phyloP scores from a whole-genome alignment of 352 stramenopile species.

The Globisporangium cystogenes region DNA sequence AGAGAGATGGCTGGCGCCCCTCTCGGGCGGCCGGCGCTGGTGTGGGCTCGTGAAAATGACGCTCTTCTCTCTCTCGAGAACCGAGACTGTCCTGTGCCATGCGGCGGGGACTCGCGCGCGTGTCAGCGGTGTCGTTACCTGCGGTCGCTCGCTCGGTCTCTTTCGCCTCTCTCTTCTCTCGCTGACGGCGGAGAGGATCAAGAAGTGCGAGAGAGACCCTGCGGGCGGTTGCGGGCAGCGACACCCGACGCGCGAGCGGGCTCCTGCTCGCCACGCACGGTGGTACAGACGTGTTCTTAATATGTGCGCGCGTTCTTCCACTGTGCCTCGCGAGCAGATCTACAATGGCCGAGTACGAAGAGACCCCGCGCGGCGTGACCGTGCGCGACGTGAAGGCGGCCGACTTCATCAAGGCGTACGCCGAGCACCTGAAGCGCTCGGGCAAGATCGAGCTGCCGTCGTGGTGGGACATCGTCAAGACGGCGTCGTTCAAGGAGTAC shows the following conservation, averaged over 20 bases:
- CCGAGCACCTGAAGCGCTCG: conserved; percentile 98
- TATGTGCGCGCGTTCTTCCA: conserved; percentile 15
- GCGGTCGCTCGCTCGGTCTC: background rate
- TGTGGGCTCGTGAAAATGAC: conserved; percentile 32
- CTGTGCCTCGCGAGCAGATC: conserved; percentile 1
- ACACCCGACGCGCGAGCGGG: conserved; percentile 17
- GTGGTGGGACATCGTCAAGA: conserved; percentile 99
- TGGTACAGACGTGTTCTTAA: conserved; percentile 93
- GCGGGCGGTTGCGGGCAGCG: too few species aligned
- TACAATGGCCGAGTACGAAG: conserved; percentile 85
- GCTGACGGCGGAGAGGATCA: too few species aligned
- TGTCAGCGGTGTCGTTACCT: too few species aligned
- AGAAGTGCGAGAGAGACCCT: too few species aligned
- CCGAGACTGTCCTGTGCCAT: conserved; percentile 87
- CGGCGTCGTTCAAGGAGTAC: conserved; percentile 97
- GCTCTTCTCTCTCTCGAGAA: conserved; percentile 73
- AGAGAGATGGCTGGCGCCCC: background rate
- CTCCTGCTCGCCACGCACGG: conserved; percentile 41
- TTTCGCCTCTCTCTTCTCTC: background rate
- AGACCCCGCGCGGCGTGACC: conserved; percentile 89
- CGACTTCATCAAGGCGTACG: conserved; percentile 98
- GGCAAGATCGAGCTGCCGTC: conserved; percentile 98
- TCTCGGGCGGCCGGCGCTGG: background rate
- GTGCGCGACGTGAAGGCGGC: conserved; percentile 96
- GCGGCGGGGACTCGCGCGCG: conserved; percentile 19